These are phyloP conservation scores for Calocera cornea DNA, from an alignment of 768 basidiomycete species.

Conservation along the genomic window DNA sequence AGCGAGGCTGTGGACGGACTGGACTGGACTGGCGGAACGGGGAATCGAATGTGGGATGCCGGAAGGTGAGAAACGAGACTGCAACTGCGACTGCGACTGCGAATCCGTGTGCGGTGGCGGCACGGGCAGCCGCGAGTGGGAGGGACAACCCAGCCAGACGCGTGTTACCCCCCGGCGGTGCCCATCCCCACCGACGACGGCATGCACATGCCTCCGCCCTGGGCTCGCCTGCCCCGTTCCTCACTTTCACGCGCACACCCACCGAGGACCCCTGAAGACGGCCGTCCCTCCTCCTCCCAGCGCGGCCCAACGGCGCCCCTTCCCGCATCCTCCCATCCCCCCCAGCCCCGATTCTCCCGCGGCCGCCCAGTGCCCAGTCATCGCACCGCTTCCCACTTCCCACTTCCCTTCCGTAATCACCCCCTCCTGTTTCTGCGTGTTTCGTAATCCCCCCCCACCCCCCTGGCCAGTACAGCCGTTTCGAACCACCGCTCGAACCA, in stretches of 20 bases:
- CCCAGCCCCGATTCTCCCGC: too few relatives aligned
- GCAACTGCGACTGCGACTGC: too few relatives aligned
- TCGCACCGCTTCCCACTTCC: neutral
- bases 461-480: too few relatives aligned
- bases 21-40: too few relatives aligned
- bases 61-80: too few relatives aligned
- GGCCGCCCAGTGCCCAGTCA: neutral
- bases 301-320: neutral
- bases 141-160: neutral
- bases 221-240: too few relatives aligned
- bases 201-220: neutral
- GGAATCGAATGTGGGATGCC: too few relatives aligned
- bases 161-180: neutral
- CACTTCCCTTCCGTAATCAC: neutral
- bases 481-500: too few relatives aligned
- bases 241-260: too few relatives aligned
- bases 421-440: neutral
- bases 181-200: neutral
- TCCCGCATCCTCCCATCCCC: neutral
- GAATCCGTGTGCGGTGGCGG: too few relatives aligned
- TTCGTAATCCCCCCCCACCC: too few relatives aligned
- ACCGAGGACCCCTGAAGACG: neutral
- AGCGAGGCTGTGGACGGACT: neutral
- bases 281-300: neutral
- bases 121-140: too few relatives aligned